A percentile compares a stretch with the other conserved stretches of the same genome.
Conservation (phyloP, 2,329 filamentous ascomycete species). For the Colletotrichum noveboracense region DNA sequence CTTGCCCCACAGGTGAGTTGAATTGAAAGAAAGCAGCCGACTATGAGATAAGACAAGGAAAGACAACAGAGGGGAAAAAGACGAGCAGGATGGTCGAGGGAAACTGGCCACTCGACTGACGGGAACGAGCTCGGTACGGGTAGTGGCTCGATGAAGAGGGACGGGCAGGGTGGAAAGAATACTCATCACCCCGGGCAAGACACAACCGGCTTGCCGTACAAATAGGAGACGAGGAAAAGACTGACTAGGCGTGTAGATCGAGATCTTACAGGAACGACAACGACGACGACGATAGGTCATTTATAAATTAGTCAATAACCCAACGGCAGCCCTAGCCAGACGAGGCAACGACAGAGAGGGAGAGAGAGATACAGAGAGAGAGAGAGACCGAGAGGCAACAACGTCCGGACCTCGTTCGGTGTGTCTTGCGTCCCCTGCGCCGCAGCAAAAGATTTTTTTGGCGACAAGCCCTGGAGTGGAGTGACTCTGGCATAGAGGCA, state of each 20-base stretch:
- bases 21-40: background rate
- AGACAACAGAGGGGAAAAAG: background rate
- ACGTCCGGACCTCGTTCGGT: background rate
- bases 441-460: background rate
- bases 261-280: background rate
- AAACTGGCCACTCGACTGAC: background rate
- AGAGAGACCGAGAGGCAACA: background rate
- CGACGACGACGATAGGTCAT: constrained; percentile 1
- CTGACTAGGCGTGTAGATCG: constrained; percentile 9
- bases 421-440: constrained; percentile 1
- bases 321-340: background rate
- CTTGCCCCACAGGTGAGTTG: constrained; percentile 4
- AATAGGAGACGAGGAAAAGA: background rate
- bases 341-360: background rate
- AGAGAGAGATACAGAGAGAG: background rate
- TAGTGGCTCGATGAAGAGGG: constrained; percentile 2
- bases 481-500: constrained; percentile 16
- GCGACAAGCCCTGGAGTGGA: constrained; percentile 20
- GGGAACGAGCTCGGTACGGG: background rate
- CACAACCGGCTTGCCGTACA: background rate
- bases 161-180: background rate
- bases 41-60: constrained; percentile 9
- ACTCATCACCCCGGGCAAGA: background rate
- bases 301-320: background rate
- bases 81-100: background rate